These are phyloP conservation scores for Niveomyces coronatus DNA, from an alignment of 2,329 filamentous ascomycete species.

Conservation along the genomic window DNA sequence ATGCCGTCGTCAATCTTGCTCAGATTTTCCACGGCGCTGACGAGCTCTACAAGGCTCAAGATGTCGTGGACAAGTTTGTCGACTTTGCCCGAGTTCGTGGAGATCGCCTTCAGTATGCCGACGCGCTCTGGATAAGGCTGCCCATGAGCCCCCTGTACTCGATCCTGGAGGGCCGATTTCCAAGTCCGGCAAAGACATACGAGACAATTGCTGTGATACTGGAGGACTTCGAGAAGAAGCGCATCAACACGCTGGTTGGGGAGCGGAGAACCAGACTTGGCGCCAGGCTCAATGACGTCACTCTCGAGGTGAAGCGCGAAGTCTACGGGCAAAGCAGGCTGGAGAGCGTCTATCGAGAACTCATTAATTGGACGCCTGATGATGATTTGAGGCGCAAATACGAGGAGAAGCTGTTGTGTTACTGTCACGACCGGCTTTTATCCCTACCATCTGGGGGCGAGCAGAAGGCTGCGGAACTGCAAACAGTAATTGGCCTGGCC, in stretches of 20 bases:
- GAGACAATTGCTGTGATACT: conserved; percentile 72
- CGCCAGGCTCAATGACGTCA: conserved; percentile 74
- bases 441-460: conserved; percentile 52
- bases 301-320: conserved; percentile 76
- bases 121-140: conserved; percentile 64
- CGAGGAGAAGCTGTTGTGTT: conserved; percentile 80
- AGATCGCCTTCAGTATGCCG: conserved; percentile 61
- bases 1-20: conserved; percentile 63
- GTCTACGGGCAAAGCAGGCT: conserved; percentile 66
- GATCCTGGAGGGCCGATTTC: conserved; percentile 73
- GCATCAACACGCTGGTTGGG: conserved; percentile 81
- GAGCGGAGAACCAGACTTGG: conserved; percentile 82
- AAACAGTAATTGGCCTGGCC: conserved; percentile 65
- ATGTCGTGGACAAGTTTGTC: conserved; percentile 69
- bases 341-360: conserved; percentile 68
- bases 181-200: conserved; percentile 71
- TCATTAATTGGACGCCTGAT: conserved; percentile 85
- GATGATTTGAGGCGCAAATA: conserved; percentile 75
- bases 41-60: conserved; percentile 52
- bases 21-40: conserved; percentile 60
- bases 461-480: conserved; percentile 59
- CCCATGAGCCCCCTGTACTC: conserved; percentile 74
- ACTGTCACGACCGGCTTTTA: conserved; percentile 68
- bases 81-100: conserved; percentile 64
- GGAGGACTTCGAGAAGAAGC: conserved; percentile 78